phyloP scores from a whole-genome alignment of 139 green algal genomes.

The Desmodesmus armatus region DNA sequence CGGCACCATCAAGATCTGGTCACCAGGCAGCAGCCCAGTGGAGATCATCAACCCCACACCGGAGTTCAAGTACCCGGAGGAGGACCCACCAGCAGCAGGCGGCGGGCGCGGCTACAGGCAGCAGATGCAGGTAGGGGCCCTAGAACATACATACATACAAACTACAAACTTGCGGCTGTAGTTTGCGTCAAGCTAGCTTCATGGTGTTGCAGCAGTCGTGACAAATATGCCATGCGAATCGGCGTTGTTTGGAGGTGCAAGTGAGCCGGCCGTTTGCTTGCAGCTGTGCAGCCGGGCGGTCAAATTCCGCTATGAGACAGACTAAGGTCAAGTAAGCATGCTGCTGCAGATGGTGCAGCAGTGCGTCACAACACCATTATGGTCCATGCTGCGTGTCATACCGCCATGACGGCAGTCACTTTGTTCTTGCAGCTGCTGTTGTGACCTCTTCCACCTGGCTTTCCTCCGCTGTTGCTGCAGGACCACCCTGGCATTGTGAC shows the following conservation, averaged over 20 bases:
- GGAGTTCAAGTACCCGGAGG: slow-evolving; percentile 41
- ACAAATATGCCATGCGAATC: no score
- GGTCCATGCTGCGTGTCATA: no score
- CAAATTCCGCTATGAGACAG: no score
- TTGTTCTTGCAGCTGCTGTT: background rate
- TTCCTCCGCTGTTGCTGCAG: background rate
- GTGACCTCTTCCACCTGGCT: background rate
- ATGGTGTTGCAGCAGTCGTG: background rate
- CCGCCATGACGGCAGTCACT: no score
- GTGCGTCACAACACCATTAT: no score
- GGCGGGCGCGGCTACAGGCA: slow-evolving; percentile 21
- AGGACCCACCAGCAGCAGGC: background rate
- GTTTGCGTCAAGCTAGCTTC: background rate
- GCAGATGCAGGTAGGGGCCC: slow-evolving; percentile 5
- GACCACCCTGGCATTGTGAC: slow-evolving; percentile 14
- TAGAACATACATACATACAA: background rate
- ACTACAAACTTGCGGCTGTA: no score
- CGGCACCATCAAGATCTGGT: slow-evolving; percentile 47
- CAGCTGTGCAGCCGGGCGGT: no score
- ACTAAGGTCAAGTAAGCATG: no score
- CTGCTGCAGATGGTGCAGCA: no score
- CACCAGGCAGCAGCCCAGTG: background rate
- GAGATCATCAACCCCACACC: slow-evolving; percentile 31
- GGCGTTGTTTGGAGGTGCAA: background rate
- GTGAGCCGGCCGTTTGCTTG: no score